Evolutionary conservation across 345 rosid genomes (phyloP).

Genomic region (Salix brachista): DNA sequence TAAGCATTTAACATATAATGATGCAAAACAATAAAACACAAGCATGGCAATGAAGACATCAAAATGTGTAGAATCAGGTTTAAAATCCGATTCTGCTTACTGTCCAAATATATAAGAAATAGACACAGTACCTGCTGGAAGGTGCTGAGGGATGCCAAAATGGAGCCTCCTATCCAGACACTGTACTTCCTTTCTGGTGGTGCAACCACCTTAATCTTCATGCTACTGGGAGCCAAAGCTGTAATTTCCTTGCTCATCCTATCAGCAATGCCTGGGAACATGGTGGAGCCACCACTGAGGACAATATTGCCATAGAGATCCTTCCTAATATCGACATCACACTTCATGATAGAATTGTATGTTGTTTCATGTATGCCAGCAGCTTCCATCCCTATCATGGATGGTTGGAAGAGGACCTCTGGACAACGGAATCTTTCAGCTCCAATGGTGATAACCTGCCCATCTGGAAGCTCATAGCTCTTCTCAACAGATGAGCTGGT

Average conservation of each 20-base stretch:
- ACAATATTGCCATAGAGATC: conserved; percentile 55
- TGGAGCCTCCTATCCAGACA: conserved; percentile 63
- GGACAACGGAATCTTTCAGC: conserved; percentile 76
- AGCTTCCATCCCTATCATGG: conserved; percentile 67
- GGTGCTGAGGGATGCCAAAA: conserved; percentile 54
- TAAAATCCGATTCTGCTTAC: background rate
- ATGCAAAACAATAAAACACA: background rate
- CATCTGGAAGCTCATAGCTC: conserved; percentile 69
- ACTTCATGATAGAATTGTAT: conserved; percentile 61
- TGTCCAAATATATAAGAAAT: background rate
- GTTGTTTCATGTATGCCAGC: conserved; percentile 57
- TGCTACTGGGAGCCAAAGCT: conserved; percentile 62
- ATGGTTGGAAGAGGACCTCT: conserved; percentile 72
- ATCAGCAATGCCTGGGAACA: conserved; percentile 70
- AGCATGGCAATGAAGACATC: background rate
- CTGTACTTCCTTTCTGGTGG: conserved; percentile 62
- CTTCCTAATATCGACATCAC: conserved; percentile 62
- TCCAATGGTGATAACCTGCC: conserved; percentile 67
- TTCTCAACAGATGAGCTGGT: conserved; percentile 60
- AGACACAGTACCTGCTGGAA: conserved; percentile 53
- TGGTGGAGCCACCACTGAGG: conserved; percentile 63
- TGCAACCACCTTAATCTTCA: conserved; percentile 60
- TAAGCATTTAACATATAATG: background rate
- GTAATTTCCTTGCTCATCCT: conserved; percentile 78
- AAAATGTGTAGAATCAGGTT: background rate